These are phyloP conservation scores for Knufia petricola DNA, from an alignment of 2,329 filamentous ascomycete species.

Conservation along the genomic window DNA sequence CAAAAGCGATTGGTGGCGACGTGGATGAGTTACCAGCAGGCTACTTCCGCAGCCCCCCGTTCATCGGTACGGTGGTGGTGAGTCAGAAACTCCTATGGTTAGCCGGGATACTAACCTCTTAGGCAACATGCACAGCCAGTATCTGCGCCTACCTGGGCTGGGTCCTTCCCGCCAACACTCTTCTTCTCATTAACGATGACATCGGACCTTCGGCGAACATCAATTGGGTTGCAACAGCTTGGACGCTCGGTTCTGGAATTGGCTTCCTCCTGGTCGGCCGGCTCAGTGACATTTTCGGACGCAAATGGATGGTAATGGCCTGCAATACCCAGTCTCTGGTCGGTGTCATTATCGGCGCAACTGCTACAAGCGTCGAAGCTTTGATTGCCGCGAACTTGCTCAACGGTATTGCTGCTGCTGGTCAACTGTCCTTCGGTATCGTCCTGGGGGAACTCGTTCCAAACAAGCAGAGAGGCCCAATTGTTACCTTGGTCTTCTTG, in stretches of 20 bases:
- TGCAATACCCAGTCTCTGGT: slow-evolving; percentile 28
- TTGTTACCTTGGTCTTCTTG: slow-evolving; percentile 28
- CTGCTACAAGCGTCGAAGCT: slow-evolving; percentile 28
- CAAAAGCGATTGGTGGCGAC: slow-evolving; percentile 1
- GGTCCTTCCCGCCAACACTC: slow-evolving; percentile 20
- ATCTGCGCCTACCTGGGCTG: slow-evolving; percentile 23
- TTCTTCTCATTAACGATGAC: slow-evolving; percentile 25
- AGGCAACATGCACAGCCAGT: slow-evolving; percentile 14
- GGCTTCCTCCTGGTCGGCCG: slow-evolving; percentile 27
- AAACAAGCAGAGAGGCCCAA: slow-evolving; percentile 29
- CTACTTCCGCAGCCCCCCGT: slow-evolving; percentile 65
- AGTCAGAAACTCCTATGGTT: not conserved
- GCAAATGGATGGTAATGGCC: slow-evolving; percentile 27
- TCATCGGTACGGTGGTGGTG: not conserved
- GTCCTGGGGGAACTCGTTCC: slow-evolving; percentile 33
- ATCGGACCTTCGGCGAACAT: slow-evolving; percentile 25
- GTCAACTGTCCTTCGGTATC: slow-evolving; percentile 32
- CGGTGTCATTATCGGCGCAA: slow-evolving; percentile 30
- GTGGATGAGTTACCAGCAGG: slow-evolving; percentile 44
- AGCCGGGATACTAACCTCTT: slow-evolving; percentile 18
- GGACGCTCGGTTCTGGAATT: slow-evolving; percentile 23
- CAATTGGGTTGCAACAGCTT: slow-evolving; percentile 24
- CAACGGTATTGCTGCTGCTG: slow-evolving; percentile 29
- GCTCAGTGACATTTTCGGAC: slow-evolving; percentile 29
- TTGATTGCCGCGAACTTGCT: slow-evolving; percentile 32